These are phyloP conservation scores for Viola odorata DNA, from an alignment of 345 rosid genomes.

Conservation along the genomic window DNA sequence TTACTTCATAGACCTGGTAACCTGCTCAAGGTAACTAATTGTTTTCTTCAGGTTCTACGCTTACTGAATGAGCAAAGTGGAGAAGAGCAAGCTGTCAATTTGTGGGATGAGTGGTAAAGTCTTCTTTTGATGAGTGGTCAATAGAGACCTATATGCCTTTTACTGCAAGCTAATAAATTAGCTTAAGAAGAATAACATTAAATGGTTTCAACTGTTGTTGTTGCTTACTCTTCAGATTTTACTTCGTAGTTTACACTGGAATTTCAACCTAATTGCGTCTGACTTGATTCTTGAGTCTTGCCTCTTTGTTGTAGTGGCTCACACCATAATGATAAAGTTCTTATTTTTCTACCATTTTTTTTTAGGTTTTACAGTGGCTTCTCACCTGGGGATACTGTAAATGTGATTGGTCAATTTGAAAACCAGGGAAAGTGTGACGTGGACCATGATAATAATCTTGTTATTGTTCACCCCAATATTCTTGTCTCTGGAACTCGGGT, in stretches of 20 bases:
- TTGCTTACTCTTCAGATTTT: no score
- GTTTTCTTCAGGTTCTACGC: conserved; percentile 72
- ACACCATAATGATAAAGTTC: conserved; percentile 7
- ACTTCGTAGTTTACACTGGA: no score
- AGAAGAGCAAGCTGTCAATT: conserved; percentile 64
- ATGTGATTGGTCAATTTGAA: conserved; percentile 81
- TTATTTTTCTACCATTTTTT: conserved; percentile 10
- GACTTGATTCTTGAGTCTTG: not conserved
- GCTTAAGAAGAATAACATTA: not conserved
- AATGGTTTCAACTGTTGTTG: no score
- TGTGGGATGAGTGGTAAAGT: conserved; percentile 82
- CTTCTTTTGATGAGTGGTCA: not conserved
- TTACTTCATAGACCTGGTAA: conserved; percentile 6
- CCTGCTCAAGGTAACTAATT: conserved; percentile 14
- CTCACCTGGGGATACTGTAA: conserved; percentile 92
- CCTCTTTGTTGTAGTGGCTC: not conserved
- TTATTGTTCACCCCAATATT: conserved; percentile 84
- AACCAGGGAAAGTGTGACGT: conserved; percentile 70
- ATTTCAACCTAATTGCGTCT: no score
- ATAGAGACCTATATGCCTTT: not conserved
- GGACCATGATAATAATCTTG: conserved; percentile 50
- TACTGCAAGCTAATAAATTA: not conserved
- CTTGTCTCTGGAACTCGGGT: conserved; percentile 94
- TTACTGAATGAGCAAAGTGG: conserved; percentile 81
- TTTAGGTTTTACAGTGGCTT: conserved; percentile 72